A percentile compares a stretch with the other conserved stretches of the same genome.
Conservation (phyloP, 805 yeast species). For the Cephaloascus albidus region DNA sequence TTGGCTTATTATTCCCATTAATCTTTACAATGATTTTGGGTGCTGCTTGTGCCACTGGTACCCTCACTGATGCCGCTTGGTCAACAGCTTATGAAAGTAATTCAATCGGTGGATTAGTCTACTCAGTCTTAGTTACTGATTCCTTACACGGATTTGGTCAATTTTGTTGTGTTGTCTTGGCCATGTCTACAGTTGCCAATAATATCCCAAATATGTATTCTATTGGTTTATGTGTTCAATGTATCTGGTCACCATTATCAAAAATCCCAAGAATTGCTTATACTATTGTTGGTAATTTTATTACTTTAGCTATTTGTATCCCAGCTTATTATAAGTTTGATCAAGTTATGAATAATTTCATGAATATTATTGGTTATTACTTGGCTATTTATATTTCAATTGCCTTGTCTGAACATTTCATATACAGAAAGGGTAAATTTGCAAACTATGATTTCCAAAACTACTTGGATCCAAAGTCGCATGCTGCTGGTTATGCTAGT, state of each 20-base stretch:
- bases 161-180: conserved; percentile 77
- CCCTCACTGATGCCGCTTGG: conserved; percentile 35
- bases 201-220: conserved; percentile 94
- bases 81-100: conserved; percentile 37
- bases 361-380: conserved; percentile 90
- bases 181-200: conserved; percentile 82
- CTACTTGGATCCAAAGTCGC: conserved; percentile 44
- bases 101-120: conserved; percentile 77
- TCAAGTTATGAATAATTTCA: conserved; percentile 70
- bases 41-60: conserved; percentile 77
- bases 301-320: conserved; percentile 77
- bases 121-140: conserved; percentile 66
- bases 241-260: conserved; percentile 67
- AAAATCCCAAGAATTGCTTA: conserved; percentile 76
- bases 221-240: conserved; percentile 78
- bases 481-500: conserved; percentile 79
- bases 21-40: conserved; percentile 72
- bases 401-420: conserved; percentile 71
- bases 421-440: conserved; percentile 57
- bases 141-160: conserved; percentile 85
- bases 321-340: conserved; percentile 77
- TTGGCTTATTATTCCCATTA: conserved; percentile 62
- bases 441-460: conserved; percentile 53
- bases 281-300: conserved; percentile 69
- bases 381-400: conserved; percentile 77